Conservation (phyloP, 2,329 filamentous ascomycete species). For the Thermoascus crustaceus region DNA sequence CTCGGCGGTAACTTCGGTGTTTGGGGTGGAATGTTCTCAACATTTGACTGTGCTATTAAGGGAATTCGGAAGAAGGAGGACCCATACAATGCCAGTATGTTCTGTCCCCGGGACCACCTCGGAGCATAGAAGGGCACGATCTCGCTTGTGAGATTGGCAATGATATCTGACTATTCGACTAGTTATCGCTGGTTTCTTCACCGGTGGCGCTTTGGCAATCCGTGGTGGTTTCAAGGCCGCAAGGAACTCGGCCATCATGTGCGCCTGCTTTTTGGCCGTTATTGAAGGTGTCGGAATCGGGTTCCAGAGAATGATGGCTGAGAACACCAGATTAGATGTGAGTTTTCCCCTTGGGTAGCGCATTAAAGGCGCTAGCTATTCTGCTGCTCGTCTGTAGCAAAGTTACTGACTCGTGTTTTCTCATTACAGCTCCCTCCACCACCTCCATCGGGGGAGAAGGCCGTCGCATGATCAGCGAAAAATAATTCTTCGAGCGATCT, state of each 20-base stretch:
- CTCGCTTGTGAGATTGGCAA: background rate
- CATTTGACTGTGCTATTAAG: slow-evolving; percentile 95
- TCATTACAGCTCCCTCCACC: slow-evolving; percentile 26
- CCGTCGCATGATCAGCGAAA: slow-evolving; percentile 22
- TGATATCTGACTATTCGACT: slow-evolving; percentile 3
- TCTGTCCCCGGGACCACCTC: background rate
- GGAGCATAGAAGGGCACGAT: background rate
- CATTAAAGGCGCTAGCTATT: too few relatives aligned
- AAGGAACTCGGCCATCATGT: slow-evolving; percentile 92
- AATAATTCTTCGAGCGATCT: slow-evolving; percentile 5
- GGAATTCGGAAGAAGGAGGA: slow-evolving; percentile 93
- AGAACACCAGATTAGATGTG: slow-evolving; percentile 75
- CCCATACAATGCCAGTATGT: slow-evolving; percentile 80
- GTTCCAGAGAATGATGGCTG: slow-evolving; percentile 88
- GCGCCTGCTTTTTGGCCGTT: slow-evolving; percentile 85
- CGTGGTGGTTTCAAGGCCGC: slow-evolving; percentile 87
- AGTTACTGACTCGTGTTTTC: slow-evolving; percentile 1
- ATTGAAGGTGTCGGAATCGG: slow-evolving; percentile 97
- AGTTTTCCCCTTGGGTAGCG: slow-evolving; percentile 17
- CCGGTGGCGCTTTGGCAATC: slow-evolving; percentile 82
- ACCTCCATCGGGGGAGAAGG: slow-evolving; percentile 29
- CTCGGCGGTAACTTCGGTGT: slow-evolving; percentile 96
- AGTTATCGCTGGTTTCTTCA: slow-evolving; percentile 93
- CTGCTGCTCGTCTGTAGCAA: background rate
- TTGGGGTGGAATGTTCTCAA: slow-evolving; percentile 93